Evolutionary conservation across 2,329 filamentous ascomycete genomes (phyloP).

Genomic region (Thielaviopsis ethacetica): DNA sequence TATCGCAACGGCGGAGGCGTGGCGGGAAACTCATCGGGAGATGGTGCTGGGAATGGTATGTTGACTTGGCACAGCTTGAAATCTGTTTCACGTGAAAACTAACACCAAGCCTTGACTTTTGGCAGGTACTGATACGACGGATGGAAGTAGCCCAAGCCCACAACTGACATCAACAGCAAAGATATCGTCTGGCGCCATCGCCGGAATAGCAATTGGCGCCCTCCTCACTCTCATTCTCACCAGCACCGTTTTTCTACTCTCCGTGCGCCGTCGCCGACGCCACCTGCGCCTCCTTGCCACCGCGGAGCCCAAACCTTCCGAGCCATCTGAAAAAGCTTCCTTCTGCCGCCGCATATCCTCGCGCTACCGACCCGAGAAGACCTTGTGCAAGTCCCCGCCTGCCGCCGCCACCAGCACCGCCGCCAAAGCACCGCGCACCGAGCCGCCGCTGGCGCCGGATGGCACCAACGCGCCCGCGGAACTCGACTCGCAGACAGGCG

Average conservation of each 20-base stretch:
- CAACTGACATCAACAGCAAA: background rate
- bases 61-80: no score
- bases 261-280: background rate
- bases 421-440: no score
- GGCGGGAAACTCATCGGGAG: background rate
- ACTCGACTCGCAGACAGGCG: background rate
- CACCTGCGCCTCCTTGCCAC: background rate
- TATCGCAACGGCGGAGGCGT: background rate
- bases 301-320: background rate
- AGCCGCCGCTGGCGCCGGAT: no score
- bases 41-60: background rate
- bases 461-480: background rate
- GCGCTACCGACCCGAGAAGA: background rate
- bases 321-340: background rate
- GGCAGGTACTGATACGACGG: background rate
- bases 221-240: background rate
- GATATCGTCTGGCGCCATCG: constrained; percentile 4
- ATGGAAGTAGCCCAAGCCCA: background rate
- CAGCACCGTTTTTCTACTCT: background rate
- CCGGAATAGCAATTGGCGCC: constrained; percentile 3
- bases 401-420: no score
- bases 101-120: no score
- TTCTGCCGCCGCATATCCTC: background rate
- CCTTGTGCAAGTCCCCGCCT: background rate
- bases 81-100: no score